Percentiles rank a stretch among this genome's conserved stretches.
Evolutionary conservation across 2,329 filamentous ascomycete species (phyloP).

Genomic region (Trichoderma cornu-damae): DNA sequence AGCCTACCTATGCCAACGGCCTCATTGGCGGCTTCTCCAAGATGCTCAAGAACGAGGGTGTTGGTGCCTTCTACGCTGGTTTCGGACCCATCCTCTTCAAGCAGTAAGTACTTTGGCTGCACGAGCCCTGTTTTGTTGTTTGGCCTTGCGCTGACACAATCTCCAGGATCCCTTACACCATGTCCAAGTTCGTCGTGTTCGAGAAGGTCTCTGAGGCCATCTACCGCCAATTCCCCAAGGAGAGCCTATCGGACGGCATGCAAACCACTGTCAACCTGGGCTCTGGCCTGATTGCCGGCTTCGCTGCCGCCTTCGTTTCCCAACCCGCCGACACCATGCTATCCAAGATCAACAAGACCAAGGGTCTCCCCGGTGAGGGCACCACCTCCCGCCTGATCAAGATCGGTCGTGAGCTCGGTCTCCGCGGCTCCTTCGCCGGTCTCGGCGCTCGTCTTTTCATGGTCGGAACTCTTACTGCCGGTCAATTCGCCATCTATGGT

Average conservation of each 20-base stretch:
- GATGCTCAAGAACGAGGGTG: constrained; percentile 76
- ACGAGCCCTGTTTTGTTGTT: neutral
- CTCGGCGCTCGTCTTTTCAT: constrained; percentile 65
- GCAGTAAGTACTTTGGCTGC: constrained; percentile 33
- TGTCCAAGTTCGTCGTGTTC: constrained; percentile 92
- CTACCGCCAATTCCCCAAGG: constrained; percentile 67
- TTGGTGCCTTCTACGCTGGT: constrained; percentile 84
- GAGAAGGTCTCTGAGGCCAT: constrained; percentile 77
- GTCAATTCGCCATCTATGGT: constrained; percentile 84
- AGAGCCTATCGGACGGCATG: constrained; percentile 57
- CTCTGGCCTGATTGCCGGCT: constrained; percentile 53
- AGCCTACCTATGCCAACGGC: constrained; percentile 78
- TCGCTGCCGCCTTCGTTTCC: constrained; percentile 80
- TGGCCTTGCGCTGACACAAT: neutral
- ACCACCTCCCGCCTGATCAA: constrained; percentile 76
- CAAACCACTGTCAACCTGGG: constrained; percentile 79
- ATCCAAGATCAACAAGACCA: constrained; percentile 93
- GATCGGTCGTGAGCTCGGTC: constrained; percentile 79
- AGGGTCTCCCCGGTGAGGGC: constrained; percentile 79
- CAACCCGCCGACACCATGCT: constrained; percentile 93
- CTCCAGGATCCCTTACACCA: constrained; percentile 78
- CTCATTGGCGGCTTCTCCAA: constrained; percentile 75
- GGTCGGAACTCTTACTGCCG: constrained; percentile 68
- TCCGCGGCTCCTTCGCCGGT: constrained; percentile 73
- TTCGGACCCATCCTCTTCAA: constrained; percentile 78